phyloP scores from a whole-genome alignment of 352 stramenopile genomes.

The Phytophthora pistaciae region DNA sequence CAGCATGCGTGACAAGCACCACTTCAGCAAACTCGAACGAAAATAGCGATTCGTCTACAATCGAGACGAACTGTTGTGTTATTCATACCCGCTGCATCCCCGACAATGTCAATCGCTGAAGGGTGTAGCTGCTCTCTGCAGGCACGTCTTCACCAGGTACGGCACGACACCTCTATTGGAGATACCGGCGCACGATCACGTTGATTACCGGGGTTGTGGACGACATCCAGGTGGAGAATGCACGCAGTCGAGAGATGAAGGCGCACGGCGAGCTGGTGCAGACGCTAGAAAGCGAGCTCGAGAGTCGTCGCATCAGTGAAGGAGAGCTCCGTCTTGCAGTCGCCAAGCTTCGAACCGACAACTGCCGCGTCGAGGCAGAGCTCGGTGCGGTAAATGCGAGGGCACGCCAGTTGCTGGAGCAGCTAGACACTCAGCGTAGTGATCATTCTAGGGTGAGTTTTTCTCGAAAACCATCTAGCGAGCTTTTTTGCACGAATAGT shows the following conservation, averaged over 20 bases:
- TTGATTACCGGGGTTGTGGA: background rate
- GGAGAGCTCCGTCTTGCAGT: conserved; percentile 49
- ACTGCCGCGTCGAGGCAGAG: conserved; percentile 56
- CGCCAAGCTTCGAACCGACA: conserved; percentile 55
- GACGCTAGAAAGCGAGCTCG: conserved; percentile 44
- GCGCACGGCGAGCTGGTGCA: conserved; percentile 50
- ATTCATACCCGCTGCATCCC: background rate
- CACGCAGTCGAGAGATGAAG: conserved; percentile 59
- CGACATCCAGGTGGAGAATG: conserved; percentile 49
- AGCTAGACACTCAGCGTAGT: conserved; percentile 23
- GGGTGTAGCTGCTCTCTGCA: conserved; percentile 39
- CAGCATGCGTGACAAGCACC: background rate
- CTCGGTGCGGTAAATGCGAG: conserved; percentile 24
- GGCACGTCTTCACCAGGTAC: conserved; percentile 52
- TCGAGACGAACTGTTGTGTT: too few species aligned
- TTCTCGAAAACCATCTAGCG: background rate
- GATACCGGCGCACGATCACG: background rate
- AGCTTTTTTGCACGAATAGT: background rate
- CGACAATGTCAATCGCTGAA: conserved; percentile 10
- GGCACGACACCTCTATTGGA: background rate
- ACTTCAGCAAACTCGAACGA: background rate
- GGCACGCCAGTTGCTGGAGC: conserved; percentile 17
- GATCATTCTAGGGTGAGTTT: conserved; percentile 21
- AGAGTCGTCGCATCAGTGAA: conserved; percentile 25
- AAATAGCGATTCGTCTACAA: background rate